Evolutionary conservation across 2,329 filamentous ascomycete genomes (phyloP).

Genomic region (Trichophyton equinum): DNA sequence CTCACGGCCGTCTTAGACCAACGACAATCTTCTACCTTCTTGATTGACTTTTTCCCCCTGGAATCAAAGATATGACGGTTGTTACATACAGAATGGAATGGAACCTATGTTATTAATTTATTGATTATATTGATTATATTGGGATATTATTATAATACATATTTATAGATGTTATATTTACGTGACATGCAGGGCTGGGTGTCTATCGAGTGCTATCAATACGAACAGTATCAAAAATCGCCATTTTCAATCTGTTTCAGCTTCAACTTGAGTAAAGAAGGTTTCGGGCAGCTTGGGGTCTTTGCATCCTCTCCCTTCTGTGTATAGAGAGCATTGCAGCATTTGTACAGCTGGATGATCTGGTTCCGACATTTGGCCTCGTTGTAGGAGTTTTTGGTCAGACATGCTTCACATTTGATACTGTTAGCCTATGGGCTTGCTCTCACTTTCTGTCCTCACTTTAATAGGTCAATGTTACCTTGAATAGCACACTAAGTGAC

Average conservation of each 20-base stretch:
- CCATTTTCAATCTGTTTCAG: constrained; percentile 50
- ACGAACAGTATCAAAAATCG: neutral
- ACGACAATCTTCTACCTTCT: constrained; percentile 53
- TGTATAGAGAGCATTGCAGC: constrained; percentile 80
- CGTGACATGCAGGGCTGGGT: neutral
- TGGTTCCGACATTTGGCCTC: constrained; percentile 68
- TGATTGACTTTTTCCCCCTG: constrained; percentile 48
- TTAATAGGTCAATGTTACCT: constrained; percentile 39
- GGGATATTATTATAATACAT: neutral
- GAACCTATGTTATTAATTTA: constrained; percentile 27
- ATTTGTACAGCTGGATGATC: constrained; percentile 81
- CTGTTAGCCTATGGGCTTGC: neutral
- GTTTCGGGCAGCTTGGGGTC: constrained; percentile 75
- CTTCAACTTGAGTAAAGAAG: constrained; percentile 66
- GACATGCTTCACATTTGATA: constrained; percentile 50
- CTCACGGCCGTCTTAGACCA: constrained; percentile 94
- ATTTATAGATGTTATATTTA: neutral
- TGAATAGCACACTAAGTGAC: constrained; percentile 68
- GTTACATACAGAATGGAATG: constrained; percentile 31
- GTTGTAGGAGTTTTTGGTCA: constrained; percentile 72
- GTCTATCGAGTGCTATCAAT: neutral
- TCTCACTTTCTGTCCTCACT: neutral
- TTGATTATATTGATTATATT: too few species aligned
- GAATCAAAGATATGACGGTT: constrained; percentile 22
- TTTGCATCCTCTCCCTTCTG: constrained; percentile 62